Base-by-base conservation (phyloP, 2,329 filamentous ascomycete genomes). In the Pezicula rhizophila region DNA sequence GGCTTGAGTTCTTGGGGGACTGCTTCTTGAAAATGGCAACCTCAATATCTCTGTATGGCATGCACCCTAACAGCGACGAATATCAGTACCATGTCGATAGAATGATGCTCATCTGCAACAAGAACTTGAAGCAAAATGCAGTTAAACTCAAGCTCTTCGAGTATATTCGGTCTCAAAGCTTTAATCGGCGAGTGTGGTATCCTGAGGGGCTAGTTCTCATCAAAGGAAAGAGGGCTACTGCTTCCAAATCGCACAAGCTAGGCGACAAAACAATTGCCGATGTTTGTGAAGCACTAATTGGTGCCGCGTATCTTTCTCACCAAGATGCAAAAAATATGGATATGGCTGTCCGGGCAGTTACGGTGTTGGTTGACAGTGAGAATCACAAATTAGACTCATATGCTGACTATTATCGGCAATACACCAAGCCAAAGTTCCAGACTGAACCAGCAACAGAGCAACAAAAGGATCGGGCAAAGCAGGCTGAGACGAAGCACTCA, bases 11-110 rank as follows among this genome's bases (percentile, higher is more conserved):
- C 51, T 75, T 97, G 2, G 93, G 93, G 0, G 93, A 99, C 64
- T 87, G 85, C 31, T 96, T 96, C 60, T 75, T 99, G 51, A 99
- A 99, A 68, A 92, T 96, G 84, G 89, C 88, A 10, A 96, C 92
- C 0, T 92, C 91, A 0, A 90, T 99, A 46, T 84, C 90, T 0
- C 74, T 95, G 0, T 97, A 87, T 63, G 85, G 85, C 1, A 76
- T 82, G 25, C 82, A 87, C 17, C 89, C 89, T 0, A 79, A 87
- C 42, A 81, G 86, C 52, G 82, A 89, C 55, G 93, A 99, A 62
- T 95, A 84, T 43, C 82, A 88, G 48, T 93, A 88, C 58, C 93
- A 99, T 61, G 87, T 95, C 7, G 84, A 89, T 57, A 84, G 93
- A 14, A 97, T 97, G 92, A 64, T 85, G 17, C 77, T 97, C 59